Evolutionary conservation across 2,329 filamentous ascomycete species (phyloP).

Genomic region (Trichoderma pleuroti): DNA sequence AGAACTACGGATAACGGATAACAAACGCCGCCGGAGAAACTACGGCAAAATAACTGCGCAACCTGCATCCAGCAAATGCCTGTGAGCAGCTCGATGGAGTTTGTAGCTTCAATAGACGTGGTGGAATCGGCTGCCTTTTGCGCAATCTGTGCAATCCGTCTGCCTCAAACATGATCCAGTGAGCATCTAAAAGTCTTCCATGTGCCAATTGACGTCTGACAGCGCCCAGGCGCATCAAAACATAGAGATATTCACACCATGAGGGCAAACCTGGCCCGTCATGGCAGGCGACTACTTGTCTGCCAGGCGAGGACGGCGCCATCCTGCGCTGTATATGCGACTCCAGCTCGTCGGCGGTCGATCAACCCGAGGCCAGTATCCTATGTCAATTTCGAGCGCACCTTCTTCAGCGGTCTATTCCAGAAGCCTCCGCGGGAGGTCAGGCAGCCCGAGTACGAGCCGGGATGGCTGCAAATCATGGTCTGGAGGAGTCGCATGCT

Average conservation of each 20-base stretch:
- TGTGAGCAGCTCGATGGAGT: background rate
- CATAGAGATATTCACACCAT: conserved; percentile 36
- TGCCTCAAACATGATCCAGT: conserved; percentile 18
- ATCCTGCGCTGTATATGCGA: conserved; percentile 34
- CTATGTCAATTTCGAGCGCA: conserved; percentile 31
- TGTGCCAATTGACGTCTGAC: conserved; percentile 17
- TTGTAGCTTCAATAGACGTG: background rate
- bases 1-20: background rate
- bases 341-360: conserved; percentile 28
- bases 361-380: conserved; percentile 24
- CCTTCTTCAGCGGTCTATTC: conserved; percentile 60
- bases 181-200: background rate
- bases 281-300: conserved; percentile 41
- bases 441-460: conserved; percentile 62
- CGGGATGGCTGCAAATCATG: conserved; percentile 69
- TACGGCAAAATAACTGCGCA: background rate
- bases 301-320: conserved; percentile 33
- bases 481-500: conserved; percentile 61
- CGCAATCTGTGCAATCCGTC: background rate
- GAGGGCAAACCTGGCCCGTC: conserved; percentile 45
- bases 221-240: conserved; percentile 20
- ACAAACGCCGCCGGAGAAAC: conserved; percentile 3
- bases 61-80: background rate
- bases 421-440: conserved; percentile 55
- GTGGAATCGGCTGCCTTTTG: conserved; percentile 6